Conservation (phyloP, 352 stramenopile species). For the Phytophthora uliginosa region DNA sequence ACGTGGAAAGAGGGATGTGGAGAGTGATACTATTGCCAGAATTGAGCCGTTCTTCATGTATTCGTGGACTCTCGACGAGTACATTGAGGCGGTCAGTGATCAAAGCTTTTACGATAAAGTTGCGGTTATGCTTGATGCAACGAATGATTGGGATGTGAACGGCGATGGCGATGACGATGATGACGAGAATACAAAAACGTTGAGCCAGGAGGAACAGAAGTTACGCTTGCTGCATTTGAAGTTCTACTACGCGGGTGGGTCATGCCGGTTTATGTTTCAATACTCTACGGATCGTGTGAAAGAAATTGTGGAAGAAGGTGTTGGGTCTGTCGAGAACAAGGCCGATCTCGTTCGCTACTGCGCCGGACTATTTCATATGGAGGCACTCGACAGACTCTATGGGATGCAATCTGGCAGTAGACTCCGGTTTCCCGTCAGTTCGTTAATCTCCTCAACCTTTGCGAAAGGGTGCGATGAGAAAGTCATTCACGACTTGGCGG, state of each 20-base stretch:
- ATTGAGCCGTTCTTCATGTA: slow-evolving; percentile 19
- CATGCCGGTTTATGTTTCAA: slow-evolving; percentile 38
- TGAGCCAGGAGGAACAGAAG: not conserved
- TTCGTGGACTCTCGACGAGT: slow-evolving; percentile 24
- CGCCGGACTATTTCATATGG: not conserved
- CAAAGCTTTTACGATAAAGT: slow-evolving; percentile 14
- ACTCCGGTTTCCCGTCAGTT: slow-evolving; percentile 2
- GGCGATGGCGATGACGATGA: not conserved
- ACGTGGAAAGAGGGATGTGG: slow-evolving; percentile 13
- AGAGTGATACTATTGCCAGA: not conserved
- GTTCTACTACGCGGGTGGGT: slow-evolving; percentile 39
- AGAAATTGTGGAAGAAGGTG: not conserved
- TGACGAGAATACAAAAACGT: too few species aligned
- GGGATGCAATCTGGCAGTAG: slow-evolving; percentile 8
- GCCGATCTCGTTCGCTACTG: not conserved
- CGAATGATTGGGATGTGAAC: slow-evolving; percentile 13
- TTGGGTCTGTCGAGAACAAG: not conserved
- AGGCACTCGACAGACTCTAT: slow-evolving; percentile 17
- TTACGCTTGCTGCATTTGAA: slow-evolving; percentile 22
- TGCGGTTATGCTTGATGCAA: slow-evolving; percentile 11
- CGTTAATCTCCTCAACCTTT: slow-evolving; percentile 8
- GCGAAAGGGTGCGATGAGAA: not conserved
- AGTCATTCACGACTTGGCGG: not conserved
- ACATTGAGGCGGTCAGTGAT: slow-evolving; percentile 4
- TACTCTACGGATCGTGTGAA: slow-evolving; percentile 17